A percentile compares a stretch with the other conserved stretches of the same genome.
phyloP scores from a whole-genome alignment of 1,139 yeast species.

The Kazachstania sp. region DNA sequence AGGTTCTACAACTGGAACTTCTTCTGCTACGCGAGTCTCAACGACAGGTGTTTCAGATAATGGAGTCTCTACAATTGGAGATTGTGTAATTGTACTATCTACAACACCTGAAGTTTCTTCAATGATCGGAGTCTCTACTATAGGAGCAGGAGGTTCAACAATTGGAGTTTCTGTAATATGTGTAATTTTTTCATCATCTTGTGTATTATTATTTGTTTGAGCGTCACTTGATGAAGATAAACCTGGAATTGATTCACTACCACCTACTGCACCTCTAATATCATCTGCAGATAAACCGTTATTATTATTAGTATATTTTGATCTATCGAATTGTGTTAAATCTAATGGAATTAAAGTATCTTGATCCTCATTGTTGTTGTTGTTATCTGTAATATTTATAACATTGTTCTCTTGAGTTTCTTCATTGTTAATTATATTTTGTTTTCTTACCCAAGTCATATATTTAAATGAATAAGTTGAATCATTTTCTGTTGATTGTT shows the following conservation, averaged over 20 bases:
- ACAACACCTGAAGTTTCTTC: background rate
- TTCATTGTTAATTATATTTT: background rate
- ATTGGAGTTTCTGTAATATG: background rate
- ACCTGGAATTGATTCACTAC: slow-evolving; percentile 45
- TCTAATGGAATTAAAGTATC: background rate
- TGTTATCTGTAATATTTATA: background rate
- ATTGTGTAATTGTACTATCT: background rate
- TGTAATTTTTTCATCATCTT: background rate
- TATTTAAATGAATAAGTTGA: slow-evolving; percentile 17
- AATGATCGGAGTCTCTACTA: background rate
- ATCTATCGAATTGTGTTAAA: background rate
- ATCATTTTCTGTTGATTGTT: slow-evolving; percentile 1
- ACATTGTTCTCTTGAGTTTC: background rate
- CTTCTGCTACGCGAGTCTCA: background rate
- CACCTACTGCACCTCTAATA: slow-evolving; percentile 57
- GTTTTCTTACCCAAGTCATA: slow-evolving; percentile 17
- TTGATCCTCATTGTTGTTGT: background rate
- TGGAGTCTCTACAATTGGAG: slow-evolving; percentile 1
- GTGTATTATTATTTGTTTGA: background rate
- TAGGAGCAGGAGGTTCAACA: background rate
- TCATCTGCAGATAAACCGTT: slow-evolving; percentile 45
- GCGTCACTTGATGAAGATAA: slow-evolving; percentile 17
- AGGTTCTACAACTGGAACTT: background rate
- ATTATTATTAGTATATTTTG: background rate
- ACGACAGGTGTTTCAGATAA: background rate